Conservation (phyloP, 345 rosid species). For the Salix brachista region DNA sequence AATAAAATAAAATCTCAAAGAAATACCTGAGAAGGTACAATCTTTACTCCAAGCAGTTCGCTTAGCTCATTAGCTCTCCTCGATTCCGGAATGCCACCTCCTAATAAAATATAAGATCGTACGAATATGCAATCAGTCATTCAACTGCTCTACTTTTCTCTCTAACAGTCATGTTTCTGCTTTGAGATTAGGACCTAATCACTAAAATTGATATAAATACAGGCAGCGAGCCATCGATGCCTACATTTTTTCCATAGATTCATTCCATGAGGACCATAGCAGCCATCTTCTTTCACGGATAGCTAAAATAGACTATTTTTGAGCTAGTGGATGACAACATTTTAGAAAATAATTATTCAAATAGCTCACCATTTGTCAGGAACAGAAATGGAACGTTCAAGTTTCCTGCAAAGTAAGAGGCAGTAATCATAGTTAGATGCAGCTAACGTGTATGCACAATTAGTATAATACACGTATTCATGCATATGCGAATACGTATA, state of each 20-base stretch:
- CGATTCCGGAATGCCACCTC: slow-evolving; percentile 48
- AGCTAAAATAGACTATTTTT: background rate
- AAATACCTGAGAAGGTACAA: slow-evolving; percentile 40
- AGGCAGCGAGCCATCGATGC: background rate
- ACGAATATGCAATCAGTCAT: background rate
- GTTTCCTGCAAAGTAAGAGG: slow-evolving; percentile 27
- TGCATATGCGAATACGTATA: background rate
- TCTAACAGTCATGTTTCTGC: background rate
- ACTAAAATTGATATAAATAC: background rate
- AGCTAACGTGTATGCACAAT: background rate
- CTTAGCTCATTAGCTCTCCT: slow-evolving; percentile 40
- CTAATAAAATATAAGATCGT: slow-evolving; percentile 17
- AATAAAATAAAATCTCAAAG: background rate
- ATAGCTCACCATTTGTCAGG: slow-evolving; percentile 45
- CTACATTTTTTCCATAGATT: background rate
- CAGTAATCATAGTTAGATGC: slow-evolving; percentile 1
- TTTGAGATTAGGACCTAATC: background rate
- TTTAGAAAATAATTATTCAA: background rate
- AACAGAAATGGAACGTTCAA: slow-evolving; percentile 43
- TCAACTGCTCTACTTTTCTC: background rate
- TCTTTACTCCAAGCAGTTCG: slow-evolving; percentile 40
- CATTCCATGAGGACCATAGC: background rate
- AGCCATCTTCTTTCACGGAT: background rate
- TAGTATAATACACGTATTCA: background rate
- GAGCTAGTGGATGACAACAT: background rate